Base-by-base conservation (phyloP, 192 early-diverging fungal genomes). In the Entophlyctis luteolus region DNA sequence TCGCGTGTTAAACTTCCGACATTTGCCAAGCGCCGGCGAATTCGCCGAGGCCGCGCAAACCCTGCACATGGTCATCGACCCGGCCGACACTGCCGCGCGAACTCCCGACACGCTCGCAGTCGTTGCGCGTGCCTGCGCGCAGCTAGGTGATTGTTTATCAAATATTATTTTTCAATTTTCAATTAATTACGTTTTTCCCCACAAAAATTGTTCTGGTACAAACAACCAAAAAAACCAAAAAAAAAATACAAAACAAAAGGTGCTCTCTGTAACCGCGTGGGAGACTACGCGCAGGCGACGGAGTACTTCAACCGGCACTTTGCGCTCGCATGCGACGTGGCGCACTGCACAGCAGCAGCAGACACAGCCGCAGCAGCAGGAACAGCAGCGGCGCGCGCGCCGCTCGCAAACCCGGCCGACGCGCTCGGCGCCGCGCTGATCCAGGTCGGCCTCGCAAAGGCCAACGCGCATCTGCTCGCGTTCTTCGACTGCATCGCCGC, bases 281-380 rank as follows among this genome's bases (percentile, higher is more conserved):
- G 77, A 16, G 42, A 77, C 23, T 77, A 67, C 59, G 68, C 70
- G 31, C 16, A 68, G 4, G 77, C 81, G 0, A 73, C 77, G 22
- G 5, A 34, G 49, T 79, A 66, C 53, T 82, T 82, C 62, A 77
- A 79, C 37, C 38, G 66, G 23, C 77, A 82, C 54, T 82, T 72
- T 47, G 55, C 65, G 18, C 60, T 81, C 2, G 53, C 67, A 16
- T 56, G 65, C 49, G 73, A 73, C 29, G 58, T 71, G 33, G 25
- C 33, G 8, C 49, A 72, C 12, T 54, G 48, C 18, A 48, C 48
- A 14, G 31, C 38, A 18, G 18, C 49, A 33, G 20, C 31, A 55
- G 54, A 16, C 5, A 8, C 6, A n/a, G 25, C 18, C n/a, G 45
- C 2, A 5, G 18, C 31, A 10, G 10, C 27, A 32, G 10, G 12